phyloP scores from a whole-genome alignment of 2,329 filamentous ascomycete species.

The Stromatinia cepivora region DNA sequence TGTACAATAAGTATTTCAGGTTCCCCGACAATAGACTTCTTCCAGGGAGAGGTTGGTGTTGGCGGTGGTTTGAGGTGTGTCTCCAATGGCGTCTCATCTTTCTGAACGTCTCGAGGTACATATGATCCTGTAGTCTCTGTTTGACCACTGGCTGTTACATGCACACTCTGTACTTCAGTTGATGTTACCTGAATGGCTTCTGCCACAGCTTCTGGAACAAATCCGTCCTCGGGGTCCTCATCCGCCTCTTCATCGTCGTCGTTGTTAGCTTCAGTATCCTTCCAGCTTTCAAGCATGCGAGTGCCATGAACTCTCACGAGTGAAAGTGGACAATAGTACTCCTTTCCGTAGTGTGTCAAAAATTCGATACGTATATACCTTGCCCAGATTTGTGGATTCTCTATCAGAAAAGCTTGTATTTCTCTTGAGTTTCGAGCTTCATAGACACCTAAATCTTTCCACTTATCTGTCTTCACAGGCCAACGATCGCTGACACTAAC shows the following conservation, averaged over 20 bases:
- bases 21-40: neutral
- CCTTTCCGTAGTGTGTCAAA: slow-evolving; percentile 88
- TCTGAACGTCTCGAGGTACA: neutral
- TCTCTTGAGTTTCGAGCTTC: slow-evolving; percentile 91
- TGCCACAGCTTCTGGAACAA: slow-evolving; percentile 42
- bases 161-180: slow-evolving; percentile 26
- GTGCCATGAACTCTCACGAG: slow-evolving; percentile 89
- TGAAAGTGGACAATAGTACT: slow-evolving; percentile 94
- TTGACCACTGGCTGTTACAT: neutral
- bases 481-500: slow-evolving; percentile 94
- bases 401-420: slow-evolving; percentile 90
- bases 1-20: neutral
- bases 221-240: slow-evolving; percentile 30
- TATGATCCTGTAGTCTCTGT: slow-evolving; percentile 15
- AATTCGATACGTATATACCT: slow-evolving; percentile 92
- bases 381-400: slow-evolving; percentile 94
- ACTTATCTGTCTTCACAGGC: slow-evolving; percentile 87
- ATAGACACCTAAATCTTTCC: slow-evolving; percentile 84
- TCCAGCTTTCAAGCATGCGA: slow-evolving; percentile 90
- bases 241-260: slow-evolving; percentile 50
- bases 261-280: slow-evolving; percentile 74
- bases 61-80: neutral
- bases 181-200: slow-evolving; percentile 34
- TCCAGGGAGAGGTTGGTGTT: slow-evolving; percentile 13
- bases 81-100: slow-evolving; percentile 8